Evolutionary conservation across 768 basidiomycete genomes (phyloP).

Genomic region (Agrocybe pediades): DNA sequence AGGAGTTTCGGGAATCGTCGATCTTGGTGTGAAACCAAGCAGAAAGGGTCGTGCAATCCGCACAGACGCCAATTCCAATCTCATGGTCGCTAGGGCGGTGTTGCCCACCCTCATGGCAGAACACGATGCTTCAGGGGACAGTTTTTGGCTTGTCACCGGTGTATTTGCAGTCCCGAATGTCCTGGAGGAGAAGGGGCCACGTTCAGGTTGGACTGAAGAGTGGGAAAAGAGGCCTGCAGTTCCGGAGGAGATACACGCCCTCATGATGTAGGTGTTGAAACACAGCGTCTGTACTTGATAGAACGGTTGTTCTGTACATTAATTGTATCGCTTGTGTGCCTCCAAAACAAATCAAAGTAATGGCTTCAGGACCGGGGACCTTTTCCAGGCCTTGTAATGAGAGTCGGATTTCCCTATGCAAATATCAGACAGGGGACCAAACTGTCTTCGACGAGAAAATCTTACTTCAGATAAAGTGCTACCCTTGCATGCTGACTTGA

Average conservation of each 20-base stretch:
- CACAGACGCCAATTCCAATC: conserved; percentile 73
- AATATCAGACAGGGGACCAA: too few species aligned
- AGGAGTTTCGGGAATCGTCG: conserved; percentile 64
- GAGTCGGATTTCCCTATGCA: too few species aligned
- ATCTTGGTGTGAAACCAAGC: conserved; percentile 32
- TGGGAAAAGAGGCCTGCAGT: conserved; percentile 49
- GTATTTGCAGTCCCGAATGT: conserved; percentile 62
- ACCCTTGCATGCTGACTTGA: too few species aligned
- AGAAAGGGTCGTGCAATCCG: conserved; percentile 48
- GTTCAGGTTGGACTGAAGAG: conserved; percentile 46
- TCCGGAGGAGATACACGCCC: conserved; percentile 35
- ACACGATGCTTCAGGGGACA: conserved; percentile 37
- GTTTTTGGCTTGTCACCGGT: conserved; percentile 64
- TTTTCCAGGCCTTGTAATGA: too few species aligned
- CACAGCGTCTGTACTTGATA: neutral
- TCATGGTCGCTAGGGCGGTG: conserved; percentile 68
- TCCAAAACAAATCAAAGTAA: too few species aligned
- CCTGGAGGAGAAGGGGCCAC: conserved; percentile 35
- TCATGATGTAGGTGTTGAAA: neutral
- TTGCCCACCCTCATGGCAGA: conserved; percentile 61
- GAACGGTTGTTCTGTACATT: too few species aligned
- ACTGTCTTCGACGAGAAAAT: too few species aligned
- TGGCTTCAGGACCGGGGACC: too few species aligned
- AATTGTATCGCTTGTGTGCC: too few species aligned
- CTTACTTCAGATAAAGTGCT: too few species aligned